A percentile compares a stretch with the other conserved stretches of the same genome.
Conservation (phyloP, 306 rosid genomes). For the Acacia acuminata region DNA sequence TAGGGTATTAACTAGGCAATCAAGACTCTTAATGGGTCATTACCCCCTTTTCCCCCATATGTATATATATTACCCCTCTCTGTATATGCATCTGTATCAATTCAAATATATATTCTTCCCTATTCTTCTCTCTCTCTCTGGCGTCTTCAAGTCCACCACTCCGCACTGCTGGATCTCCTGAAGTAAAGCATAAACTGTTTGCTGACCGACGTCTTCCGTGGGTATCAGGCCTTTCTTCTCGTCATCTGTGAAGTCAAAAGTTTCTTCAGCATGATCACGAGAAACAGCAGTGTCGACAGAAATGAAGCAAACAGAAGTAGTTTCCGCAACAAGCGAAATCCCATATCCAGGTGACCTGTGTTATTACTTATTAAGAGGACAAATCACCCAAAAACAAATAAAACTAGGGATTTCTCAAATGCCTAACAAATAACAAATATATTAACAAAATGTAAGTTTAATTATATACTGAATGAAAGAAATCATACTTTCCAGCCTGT, state of each 20-base stretch:
- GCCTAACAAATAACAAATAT: conserved; percentile 1
- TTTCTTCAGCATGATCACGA: conserved; percentile 50
- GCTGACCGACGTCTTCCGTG: too few relatives aligned
- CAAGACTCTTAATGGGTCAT: too few relatives aligned
- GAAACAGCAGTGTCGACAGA: conserved; percentile 82
- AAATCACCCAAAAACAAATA: conserved; percentile 1
- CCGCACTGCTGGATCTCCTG: too few relatives aligned
- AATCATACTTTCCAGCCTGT: conserved; percentile 84
- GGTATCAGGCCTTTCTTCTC: too few relatives aligned
- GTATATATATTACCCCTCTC: too few relatives aligned
- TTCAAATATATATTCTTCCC: too few relatives aligned
- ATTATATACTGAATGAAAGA: conserved; percentile 28
- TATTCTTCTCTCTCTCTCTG: too few relatives aligned
- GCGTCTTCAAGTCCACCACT: too few relatives aligned
- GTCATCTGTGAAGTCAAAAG: conserved; percentile 45
- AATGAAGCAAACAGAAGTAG: conserved; percentile 71
- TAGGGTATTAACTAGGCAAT: too few relatives aligned
- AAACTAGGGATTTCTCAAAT: conserved; percentile 6
- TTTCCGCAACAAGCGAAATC: conserved; percentile 88
- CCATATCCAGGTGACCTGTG: conserved; percentile 94
- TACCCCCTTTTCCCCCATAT: too few relatives aligned
- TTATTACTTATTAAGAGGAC: not conserved
- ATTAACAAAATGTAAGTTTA: conserved; percentile 5
- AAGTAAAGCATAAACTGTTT: too few relatives aligned
- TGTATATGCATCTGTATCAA: too few relatives aligned